Evolutionary conservation across 108 stramenopile species (phyloP).

Genomic region (Conticribra guillardii): DNA sequence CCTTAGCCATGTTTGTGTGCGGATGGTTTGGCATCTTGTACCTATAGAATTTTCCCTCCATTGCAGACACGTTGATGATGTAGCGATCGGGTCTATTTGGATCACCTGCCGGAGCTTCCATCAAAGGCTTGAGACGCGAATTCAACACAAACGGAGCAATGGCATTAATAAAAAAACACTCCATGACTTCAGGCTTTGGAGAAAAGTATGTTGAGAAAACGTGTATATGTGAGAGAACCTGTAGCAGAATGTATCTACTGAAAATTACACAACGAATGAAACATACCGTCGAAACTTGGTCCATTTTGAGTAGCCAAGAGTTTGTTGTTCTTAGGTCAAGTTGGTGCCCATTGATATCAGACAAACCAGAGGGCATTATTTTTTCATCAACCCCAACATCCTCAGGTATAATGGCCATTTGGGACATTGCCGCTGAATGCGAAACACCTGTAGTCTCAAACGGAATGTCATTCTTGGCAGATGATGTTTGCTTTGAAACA

Average conservation of each 20-base stretch:
- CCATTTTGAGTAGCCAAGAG: constrained; percentile 91
- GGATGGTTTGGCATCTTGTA: constrained; percentile 93
- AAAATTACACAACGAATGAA: too few relatives aligned
- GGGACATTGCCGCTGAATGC: constrained; percentile 84
- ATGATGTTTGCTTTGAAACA: constrained; percentile 2
- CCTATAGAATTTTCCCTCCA: constrained; percentile 95
- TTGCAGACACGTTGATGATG: constrained; percentile 92
- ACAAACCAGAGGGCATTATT: constrained; percentile 71
- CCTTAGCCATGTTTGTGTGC: constrained; percentile 95
- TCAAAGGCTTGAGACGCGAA: constrained; percentile 83
- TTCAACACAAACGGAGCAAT: constrained; percentile 92
- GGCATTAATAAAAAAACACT: constrained; percentile 91
- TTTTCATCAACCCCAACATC: constrained; percentile 78
- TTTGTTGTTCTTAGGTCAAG: constrained; percentile 83
- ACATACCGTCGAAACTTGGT: constrained; percentile 50
- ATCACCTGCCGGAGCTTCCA: constrained; percentile 53
- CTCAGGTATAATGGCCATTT: constrained; percentile 85
- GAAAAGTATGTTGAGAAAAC: too few relatives aligned
- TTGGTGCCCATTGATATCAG: constrained; percentile 92
- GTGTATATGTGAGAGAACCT: too few relatives aligned
- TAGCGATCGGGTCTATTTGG: constrained; percentile 64
- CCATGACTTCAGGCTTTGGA: constrained; percentile 90
- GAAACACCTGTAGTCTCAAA: constrained; percentile 81
- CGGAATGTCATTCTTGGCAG: constrained; percentile 35
- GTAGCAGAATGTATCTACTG: too few relatives aligned